Evolutionary conservation across 1,284 basidiomycete genomes (phyloP).

Genomic region (Malassezia furfur): DNA sequence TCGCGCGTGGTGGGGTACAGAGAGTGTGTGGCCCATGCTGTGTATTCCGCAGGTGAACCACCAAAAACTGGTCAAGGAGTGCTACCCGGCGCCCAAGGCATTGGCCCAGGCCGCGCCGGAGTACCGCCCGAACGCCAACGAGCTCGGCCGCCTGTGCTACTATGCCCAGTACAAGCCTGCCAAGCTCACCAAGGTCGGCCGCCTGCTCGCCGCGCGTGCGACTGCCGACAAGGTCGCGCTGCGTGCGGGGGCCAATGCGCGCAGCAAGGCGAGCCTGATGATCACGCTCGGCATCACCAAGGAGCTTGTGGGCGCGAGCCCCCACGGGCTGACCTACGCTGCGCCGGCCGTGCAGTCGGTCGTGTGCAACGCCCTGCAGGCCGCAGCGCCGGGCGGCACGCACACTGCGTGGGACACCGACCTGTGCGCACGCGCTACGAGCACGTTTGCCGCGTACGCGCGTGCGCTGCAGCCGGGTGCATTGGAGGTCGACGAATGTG

Average conservation of each 20-base stretch:
- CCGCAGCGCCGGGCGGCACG: slow-evolving; percentile 50
- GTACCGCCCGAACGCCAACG: slow-evolving; percentile 59
- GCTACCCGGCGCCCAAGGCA: slow-evolving; percentile 75
- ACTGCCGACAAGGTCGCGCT: slow-evolving; percentile 60
- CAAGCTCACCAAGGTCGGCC: slow-evolving; percentile 75
- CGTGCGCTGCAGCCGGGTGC: neutral
- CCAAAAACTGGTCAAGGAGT: slow-evolving; percentile 73
- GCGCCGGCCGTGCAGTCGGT: slow-evolving; percentile 67
- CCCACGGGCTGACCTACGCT: slow-evolving; percentile 72
- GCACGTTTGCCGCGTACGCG: slow-evolving; percentile 55
- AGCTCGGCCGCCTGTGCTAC: slow-evolving; percentile 81
- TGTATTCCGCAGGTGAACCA: slow-evolving; percentile 65
- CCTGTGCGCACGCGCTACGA: slow-evolving; percentile 70
- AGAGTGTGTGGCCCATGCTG: slow-evolving; percentile 16
- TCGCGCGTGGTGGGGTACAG: no score
- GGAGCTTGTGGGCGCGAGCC: slow-evolving; percentile 77
- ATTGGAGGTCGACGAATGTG: slow-evolving; percentile 11
- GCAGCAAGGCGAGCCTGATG: slow-evolving; percentile 72
- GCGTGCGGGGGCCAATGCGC: slow-evolving; percentile 57
- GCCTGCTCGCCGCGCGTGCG: slow-evolving; percentile 71
- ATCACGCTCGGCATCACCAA: slow-evolving; percentile 78
- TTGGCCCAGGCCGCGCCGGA: slow-evolving; percentile 67
- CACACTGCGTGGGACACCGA: slow-evolving; percentile 60
- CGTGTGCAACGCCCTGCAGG: slow-evolving; percentile 60
- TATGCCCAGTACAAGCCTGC: slow-evolving; percentile 81